These are phyloP conservation scores for Senecio squalidus DNA, from an alignment of 140 eudicot species.

Conservation along the genomic window DNA sequence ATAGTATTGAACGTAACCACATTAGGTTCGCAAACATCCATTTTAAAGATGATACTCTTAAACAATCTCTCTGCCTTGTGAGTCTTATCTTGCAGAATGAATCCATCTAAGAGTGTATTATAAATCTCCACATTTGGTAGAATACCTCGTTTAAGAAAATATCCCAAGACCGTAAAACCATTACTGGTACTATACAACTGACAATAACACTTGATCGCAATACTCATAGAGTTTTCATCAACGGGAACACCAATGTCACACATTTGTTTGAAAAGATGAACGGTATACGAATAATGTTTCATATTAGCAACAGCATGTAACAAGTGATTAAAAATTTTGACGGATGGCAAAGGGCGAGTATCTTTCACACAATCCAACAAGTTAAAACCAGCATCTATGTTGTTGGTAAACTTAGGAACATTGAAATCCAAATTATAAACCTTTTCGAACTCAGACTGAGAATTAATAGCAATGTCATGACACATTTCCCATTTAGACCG, in stretches of 20 bases:
- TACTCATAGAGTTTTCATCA: neutral
- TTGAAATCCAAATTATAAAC: too few species aligned
- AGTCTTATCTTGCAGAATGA: too few species aligned
- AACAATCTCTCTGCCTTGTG: too few species aligned
- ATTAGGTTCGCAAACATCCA: too few species aligned
- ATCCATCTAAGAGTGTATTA: too few species aligned
- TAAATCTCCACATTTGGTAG: neutral
- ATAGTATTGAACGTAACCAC: too few species aligned
- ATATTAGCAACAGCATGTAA: neutral
- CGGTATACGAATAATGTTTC: neutral
- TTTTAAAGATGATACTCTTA: too few species aligned
- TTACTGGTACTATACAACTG: neutral
- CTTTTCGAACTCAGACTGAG: too few species aligned
- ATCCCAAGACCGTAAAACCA: conserved; percentile 12
- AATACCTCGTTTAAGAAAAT: neutral
- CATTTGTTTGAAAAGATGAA: neutral
- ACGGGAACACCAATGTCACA: conserved; percentile 4
- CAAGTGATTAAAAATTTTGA: neutral
- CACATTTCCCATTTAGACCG: too few species aligned
- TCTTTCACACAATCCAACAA: conserved; percentile 2
- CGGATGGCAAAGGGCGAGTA: neutral
- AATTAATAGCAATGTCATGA: too few species aligned
- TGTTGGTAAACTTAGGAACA: too few species aligned
- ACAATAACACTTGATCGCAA: conserved; percentile 18
- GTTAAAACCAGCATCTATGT: too few species aligned